Conservation (phyloP, 805 yeast species). For the Ogataea salicorniae region DNA sequence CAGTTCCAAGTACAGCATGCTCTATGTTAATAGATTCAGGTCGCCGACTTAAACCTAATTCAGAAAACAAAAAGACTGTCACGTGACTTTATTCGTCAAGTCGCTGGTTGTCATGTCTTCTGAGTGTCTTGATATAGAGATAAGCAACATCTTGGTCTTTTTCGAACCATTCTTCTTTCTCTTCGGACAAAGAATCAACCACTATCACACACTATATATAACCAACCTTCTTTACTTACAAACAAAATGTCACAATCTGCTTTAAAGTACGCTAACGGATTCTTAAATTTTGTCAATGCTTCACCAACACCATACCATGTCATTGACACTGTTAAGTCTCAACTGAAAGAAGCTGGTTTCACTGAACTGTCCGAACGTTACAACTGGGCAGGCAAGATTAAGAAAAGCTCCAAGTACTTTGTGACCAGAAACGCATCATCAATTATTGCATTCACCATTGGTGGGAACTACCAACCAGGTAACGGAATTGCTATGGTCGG, state of each 20-base stretch:
- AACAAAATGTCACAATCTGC: constrained; percentile 1
- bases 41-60: too few relatives aligned
- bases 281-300: constrained; percentile 69
- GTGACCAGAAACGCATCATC: constrained; percentile 90
- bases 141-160: too few relatives aligned
- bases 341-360: constrained; percentile 60
- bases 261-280: constrained; percentile 47
- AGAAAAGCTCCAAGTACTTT: constrained; percentile 62
- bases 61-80: too few relatives aligned
- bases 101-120: too few relatives aligned
- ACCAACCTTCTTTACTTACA: too few relatives aligned
- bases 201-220: too few relatives aligned
- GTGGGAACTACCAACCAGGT: constrained; percentile 67
- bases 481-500: constrained; percentile 86
- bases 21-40: too few relatives aligned
- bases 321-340: constrained; percentile 58
- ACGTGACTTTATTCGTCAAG: too few relatives aligned
- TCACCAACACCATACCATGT: constrained; percentile 97
- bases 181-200: too few relatives aligned
- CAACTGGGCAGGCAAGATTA: constrained; percentile 56
- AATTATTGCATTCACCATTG: constrained; percentile 80
- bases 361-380: constrained; percentile 65
- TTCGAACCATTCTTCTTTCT: too few relatives aligned
- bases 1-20: too few relatives aligned
- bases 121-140: too few relatives aligned